phyloP scores from a whole-genome alignment of 306 rosid genomes.

The Quillaja saponaria region DNA sequence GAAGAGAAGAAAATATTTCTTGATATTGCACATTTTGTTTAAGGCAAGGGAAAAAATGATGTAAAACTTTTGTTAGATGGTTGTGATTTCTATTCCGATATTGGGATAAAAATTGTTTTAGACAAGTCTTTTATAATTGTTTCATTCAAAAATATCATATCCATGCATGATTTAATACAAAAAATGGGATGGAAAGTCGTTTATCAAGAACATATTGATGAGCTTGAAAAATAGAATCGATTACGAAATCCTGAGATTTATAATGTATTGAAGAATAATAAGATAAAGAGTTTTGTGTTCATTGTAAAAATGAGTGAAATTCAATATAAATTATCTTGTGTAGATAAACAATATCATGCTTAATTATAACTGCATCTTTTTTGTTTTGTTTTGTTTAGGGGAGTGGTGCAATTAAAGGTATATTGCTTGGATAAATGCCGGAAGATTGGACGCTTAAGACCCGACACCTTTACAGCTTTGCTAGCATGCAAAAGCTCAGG shows the following conservation, averaged over 20 bases:
- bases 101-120: slow-evolving; percentile 23
- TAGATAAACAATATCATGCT: neutral
- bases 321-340: neutral
- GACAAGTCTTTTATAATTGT: slow-evolving; percentile 34
- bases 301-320: no score
- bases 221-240: slow-evolving; percentile 1
- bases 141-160: neutral
- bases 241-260: slow-evolving; percentile 6
- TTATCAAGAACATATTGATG: slow-evolving; percentile 13
- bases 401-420: slow-evolving; percentile 29
- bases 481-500: slow-evolving; percentile 24
- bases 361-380: no score
- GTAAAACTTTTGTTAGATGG: slow-evolving; percentile 24
- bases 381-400: slow-evolving; percentile 29
- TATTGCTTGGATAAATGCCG: slow-evolving; percentile 1
- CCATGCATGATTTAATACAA: slow-evolving; percentile 42
- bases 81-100: slow-evolving; percentile 25
- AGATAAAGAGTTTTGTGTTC: no score
- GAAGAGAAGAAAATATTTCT: slow-evolving; percentile 31
- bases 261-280: slow-evolving; percentile 17
- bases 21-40: slow-evolving; percentile 30
- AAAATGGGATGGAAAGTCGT: slow-evolving; percentile 25
- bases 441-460: slow-evolving; percentile 18
- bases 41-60: slow-evolving; percentile 4
- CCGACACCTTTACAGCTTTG: no score